Percentiles rank a stretch among this genome's conserved stretches.
These are phyloP conservation scores for Aspergillus neoniger DNA, from an alignment of 2,329 filamentous ascomycete species.

Conservation along the genomic window DNA sequence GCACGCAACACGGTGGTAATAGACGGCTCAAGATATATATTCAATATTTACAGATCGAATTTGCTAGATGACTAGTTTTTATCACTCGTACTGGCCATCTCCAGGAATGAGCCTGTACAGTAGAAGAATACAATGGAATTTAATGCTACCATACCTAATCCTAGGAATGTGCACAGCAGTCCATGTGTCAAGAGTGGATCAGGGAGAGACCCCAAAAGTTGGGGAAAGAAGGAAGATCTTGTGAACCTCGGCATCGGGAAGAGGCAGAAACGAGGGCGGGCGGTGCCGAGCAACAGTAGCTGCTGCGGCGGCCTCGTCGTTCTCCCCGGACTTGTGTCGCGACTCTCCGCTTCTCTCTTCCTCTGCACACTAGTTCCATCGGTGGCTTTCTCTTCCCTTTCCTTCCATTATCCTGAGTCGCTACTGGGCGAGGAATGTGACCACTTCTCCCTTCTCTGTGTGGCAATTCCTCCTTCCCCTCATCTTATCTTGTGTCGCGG, in stretches of 20 bases:
- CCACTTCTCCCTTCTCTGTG: neutral
- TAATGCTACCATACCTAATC: too few relatives aligned
- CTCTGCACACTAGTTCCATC: neutral
- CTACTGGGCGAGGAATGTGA: conserved; percentile 7
- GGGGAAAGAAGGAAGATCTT: conserved; percentile 8
- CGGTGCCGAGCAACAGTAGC: conserved; percentile 28
- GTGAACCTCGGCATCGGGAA: conserved; percentile 41
- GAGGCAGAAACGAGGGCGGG: conserved; percentile 33
- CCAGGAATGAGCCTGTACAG: too few relatives aligned
- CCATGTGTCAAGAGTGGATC: too few relatives aligned
- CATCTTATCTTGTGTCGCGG: neutral
- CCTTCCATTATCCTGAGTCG: conserved; percentile 1
- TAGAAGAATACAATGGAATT: too few relatives aligned
- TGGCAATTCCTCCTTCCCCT: conserved; percentile 8
- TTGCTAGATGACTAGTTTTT: too few relatives aligned
- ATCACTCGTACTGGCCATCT: too few relatives aligned
- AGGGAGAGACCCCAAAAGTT: too few relatives aligned
- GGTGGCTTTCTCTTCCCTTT: neutral
- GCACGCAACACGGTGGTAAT: too few relatives aligned
- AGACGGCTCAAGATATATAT: too few relatives aligned
- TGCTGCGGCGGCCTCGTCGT: conserved; percentile 22
- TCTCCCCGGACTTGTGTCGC: conserved; percentile 30
- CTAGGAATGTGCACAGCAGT: too few relatives aligned
- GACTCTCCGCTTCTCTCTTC: neutral
- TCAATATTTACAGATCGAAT: too few relatives aligned